Conservation (phyloP, 1,284 basidiomycete species). For the Anthracocystis setariae region DNA sequence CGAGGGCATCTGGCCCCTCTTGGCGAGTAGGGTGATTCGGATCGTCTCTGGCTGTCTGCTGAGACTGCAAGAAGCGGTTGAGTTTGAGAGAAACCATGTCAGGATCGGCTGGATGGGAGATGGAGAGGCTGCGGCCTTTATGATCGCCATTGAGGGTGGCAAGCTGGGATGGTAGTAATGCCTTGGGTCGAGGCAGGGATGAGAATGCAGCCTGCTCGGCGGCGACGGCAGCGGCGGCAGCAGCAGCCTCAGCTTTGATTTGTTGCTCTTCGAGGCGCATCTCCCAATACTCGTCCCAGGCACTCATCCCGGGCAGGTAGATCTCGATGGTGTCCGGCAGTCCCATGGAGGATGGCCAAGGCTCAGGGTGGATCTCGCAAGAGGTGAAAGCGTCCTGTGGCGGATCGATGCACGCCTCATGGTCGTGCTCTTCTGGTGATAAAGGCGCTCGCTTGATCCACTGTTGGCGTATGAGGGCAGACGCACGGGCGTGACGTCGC, state of each 20-base stretch:
- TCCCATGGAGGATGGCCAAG: constrained; percentile 36
- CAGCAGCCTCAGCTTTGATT: constrained; percentile 16
- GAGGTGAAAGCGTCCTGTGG: constrained; percentile 25
- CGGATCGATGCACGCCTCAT: constrained; percentile 11
- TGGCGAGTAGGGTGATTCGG: constrained; percentile 8
- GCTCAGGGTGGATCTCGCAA: constrained; percentile 40
- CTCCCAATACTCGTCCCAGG: constrained; percentile 57
- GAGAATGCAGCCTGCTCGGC: constrained; percentile 7
- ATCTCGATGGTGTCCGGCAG: constrained; percentile 62
- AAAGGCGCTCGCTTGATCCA: constrained; percentile 36
- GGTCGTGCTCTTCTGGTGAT: constrained; percentile 10
- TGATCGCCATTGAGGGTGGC: constrained; percentile 8
- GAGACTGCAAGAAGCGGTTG: constrained; percentile 50
- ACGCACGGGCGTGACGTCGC: constrained; percentile 12
- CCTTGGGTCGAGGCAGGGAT: constrained; percentile 1
- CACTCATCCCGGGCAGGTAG: constrained; percentile 58
- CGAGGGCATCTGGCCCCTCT: neutral
- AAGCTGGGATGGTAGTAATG: constrained; percentile 13
- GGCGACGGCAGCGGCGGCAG: constrained; percentile 7
- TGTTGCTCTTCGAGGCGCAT: constrained; percentile 41
- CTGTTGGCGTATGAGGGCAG: constrained; percentile 21
- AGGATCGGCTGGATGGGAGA: constrained; percentile 53
- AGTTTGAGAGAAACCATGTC: constrained; percentile 51
- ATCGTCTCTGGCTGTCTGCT: constrained; percentile 16
- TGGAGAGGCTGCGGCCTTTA: constrained; percentile 34